Evolutionary conservation across 1,284 basidiomycete species (phyloP).

Genomic region (Cutaneotrichosporon sp.): DNA sequence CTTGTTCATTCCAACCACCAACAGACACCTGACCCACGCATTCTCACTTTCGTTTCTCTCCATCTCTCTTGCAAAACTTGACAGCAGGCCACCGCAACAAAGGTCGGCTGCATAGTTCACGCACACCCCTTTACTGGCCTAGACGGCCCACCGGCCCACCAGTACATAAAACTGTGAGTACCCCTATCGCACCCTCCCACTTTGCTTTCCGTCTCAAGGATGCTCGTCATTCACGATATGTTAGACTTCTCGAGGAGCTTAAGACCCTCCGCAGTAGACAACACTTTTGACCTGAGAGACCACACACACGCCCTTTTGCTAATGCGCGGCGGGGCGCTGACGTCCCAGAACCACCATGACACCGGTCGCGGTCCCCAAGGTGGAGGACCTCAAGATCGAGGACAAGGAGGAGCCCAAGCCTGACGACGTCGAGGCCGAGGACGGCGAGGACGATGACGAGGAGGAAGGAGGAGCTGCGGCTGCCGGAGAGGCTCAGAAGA

Average conservation of each 20-base stretch:
- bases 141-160: no score
- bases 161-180: no score
- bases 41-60: neutral
- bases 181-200: neutral
- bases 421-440: slow-evolving; percentile 19
- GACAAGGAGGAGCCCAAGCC: slow-evolving; percentile 36
- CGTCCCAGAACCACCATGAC: slow-evolving; percentile 21
- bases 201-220: slow-evolving; percentile 12
- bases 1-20: no score
- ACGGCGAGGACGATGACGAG: slow-evolving; percentile 40
- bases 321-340: neutral
- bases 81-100: no score
- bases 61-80: neutral
- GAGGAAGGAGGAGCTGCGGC: slow-evolving; percentile 40
- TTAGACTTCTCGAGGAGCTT: slow-evolving; percentile 39
- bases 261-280: slow-evolving; percentile 31
- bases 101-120: no score
- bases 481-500: slow-evolving; percentile 52
- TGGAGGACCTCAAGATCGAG: slow-evolving; percentile 30
- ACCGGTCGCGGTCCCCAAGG: slow-evolving; percentile 29
- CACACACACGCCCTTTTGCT: neutral
- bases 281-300: slow-evolving; percentile 27
- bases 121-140: no score
- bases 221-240: slow-evolving; percentile 34
- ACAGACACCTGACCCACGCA: no score